These are phyloP conservation scores for Tetrapyrgos nigripes DNA, from an alignment of 1,284 basidiomycete genomes.

Conservation along the genomic window DNA sequence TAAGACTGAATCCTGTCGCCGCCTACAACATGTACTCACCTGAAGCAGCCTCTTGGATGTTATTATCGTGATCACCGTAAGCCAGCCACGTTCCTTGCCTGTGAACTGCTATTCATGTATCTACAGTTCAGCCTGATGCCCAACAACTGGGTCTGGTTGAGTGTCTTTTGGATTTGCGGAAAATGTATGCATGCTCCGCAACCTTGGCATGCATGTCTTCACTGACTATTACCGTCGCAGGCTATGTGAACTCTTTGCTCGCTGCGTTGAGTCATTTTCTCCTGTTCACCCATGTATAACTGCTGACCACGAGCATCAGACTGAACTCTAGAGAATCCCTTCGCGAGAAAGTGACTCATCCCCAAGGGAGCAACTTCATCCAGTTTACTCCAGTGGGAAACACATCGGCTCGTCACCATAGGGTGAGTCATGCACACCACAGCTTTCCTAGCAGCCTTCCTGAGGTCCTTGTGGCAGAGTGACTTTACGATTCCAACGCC, in stretches of 20 bases:
- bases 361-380: constrained; percentile 40
- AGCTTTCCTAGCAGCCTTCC: neutral
- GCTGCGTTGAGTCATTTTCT: constrained; percentile 38
- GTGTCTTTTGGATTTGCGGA: constrained; percentile 49
- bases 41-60: constrained; percentile 41
- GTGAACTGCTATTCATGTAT: neutral
- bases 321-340: constrained; percentile 48
- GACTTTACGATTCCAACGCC: constrained; percentile 6
- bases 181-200: constrained; percentile 38
- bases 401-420: neutral
- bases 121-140: constrained; percentile 47
- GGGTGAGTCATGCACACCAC: neutral
- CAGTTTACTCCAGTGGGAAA: constrained; percentile 31
- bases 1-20: neutral
- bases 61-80: constrained; percentile 43
- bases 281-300: constrained; percentile 6
- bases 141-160: constrained; percentile 46
- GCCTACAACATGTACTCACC: neutral
- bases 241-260: constrained; percentile 49
- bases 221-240: constrained; percentile 23
- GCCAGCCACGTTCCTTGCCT: constrained; percentile 5
- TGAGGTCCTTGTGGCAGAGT: neutral
- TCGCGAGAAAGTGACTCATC: constrained; percentile 38
- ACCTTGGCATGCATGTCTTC: neutral
- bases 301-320: constrained; percentile 26